These are phyloP conservation scores for Penstemon barbatus DNA, from an alignment of 257 asterid species.

Conservation along the genomic window DNA sequence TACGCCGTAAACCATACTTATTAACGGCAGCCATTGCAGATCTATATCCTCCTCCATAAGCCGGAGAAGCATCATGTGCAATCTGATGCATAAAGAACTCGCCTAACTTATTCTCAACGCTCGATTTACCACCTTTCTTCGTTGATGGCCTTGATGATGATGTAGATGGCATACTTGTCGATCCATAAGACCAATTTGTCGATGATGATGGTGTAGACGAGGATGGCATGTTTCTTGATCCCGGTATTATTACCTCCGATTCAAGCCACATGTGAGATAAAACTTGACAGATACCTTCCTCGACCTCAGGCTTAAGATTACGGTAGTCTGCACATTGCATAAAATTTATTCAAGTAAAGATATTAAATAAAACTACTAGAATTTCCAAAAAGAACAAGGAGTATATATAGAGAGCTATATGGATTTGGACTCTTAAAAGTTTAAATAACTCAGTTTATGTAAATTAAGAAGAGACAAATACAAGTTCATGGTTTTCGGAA, in stretches of 20 bases:
- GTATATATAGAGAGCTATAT: too few relatives aligned
- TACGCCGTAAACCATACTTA: constrained; percentile 67
- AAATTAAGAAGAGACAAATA: not conserved
- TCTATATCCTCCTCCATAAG: constrained; percentile 89
- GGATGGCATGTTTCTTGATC: constrained; percentile 40
- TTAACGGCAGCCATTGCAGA: constrained; percentile 81
- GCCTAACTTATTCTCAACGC: constrained; percentile 71
- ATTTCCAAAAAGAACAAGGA: too few relatives aligned
- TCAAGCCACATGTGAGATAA: constrained; percentile 91
- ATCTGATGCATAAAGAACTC: constrained; percentile 94
- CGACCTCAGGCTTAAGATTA: constrained; percentile 74
- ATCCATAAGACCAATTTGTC: not conserved
- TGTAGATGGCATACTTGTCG: constrained; percentile 27
- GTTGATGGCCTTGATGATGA: constrained; percentile 33
- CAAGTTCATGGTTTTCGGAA: not conserved
- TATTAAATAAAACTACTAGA: not conserved
- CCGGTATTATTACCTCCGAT: constrained; percentile 74
- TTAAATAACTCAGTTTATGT: not conserved
- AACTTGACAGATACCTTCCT: constrained; percentile 97
- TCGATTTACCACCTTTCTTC: constrained; percentile 73
- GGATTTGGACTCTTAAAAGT: too few relatives aligned
- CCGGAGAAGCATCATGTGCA: constrained; percentile 78
- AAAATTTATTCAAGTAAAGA: not conserved
- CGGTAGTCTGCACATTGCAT: constrained; percentile 59
- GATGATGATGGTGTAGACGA: constrained; percentile 38